These are phyloP conservation scores for Penicillium sp. DNA, from an alignment of 2,329 filamentous ascomycete species.

Conservation along the genomic window DNA sequence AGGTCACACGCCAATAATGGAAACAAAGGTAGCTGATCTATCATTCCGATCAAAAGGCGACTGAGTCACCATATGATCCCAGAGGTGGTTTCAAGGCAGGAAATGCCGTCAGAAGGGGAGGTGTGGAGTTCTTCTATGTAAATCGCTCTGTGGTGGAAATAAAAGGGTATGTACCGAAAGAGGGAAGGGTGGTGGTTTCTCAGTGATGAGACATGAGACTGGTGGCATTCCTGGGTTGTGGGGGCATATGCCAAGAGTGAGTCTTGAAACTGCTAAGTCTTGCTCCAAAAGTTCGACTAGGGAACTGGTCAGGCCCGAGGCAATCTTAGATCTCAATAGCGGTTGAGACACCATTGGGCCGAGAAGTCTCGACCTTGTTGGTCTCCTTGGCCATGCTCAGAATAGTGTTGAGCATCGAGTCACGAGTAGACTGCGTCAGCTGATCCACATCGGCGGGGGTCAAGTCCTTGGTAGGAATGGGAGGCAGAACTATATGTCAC, in stretches of 20 bases:
- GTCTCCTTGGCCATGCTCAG: conserved; percentile 42
- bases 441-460: conserved; percentile 76
- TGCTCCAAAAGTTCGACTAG: no score
- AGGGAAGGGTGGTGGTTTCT: conserved; percentile 5
- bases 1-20: neutral
- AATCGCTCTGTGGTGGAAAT: conserved; percentile 1
- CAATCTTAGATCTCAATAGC: conserved; percentile 39
- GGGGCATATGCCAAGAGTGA: neutral
- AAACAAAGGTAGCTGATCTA: neutral
- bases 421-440: conserved; percentile 66
- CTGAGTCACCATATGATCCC: neutral
- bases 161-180: conserved; percentile 12
- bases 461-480: conserved; percentile 74
- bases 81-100: neutral
- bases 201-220: neutral
- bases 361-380: conserved; percentile 19
- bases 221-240: neutral
- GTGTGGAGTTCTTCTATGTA: conserved; percentile 7
- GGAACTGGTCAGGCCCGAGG: no score
- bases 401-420: conserved; percentile 70
- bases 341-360: conserved; percentile 31
- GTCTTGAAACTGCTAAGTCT: neutral
- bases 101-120: neutral
- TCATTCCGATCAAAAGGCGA: neutral
- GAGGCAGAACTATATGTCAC: conserved; percentile 66